phyloP scores from a whole-genome alignment of 106 monocot genomes.

The Dioscorea zingiberensis region DNA sequence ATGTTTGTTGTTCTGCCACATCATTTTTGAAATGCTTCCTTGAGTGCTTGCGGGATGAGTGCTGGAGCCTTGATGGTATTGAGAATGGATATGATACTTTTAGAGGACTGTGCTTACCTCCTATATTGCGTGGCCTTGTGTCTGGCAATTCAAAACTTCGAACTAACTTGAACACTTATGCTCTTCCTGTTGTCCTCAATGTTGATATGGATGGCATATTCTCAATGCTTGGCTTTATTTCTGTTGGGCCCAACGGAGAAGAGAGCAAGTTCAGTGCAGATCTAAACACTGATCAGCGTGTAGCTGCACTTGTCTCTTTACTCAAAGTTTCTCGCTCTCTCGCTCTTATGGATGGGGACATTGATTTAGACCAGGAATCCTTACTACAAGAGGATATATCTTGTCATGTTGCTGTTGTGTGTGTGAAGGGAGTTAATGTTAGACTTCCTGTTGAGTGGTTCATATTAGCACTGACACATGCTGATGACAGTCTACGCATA shows the following conservation, averaged over 20 bases:
- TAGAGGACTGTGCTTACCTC: conserved; percentile 60
- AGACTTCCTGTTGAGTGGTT: conserved; percentile 74
- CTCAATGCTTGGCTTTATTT: conserved; percentile 77
- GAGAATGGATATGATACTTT: conserved; percentile 75
- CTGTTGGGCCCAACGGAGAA: conserved; percentile 44
- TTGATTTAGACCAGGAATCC: conserved; percentile 46
- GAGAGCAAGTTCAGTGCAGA: conserved; percentile 22
- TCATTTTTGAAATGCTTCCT: conserved; percentile 93
- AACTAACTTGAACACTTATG: conserved; percentile 90
- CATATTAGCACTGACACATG: conserved; percentile 65
- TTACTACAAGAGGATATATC: conserved; percentile 8
- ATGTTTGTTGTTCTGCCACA: conserved; percentile 83
- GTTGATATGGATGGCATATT: conserved; percentile 91
- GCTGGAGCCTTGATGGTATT: conserved; percentile 77
- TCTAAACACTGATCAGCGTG: conserved; percentile 58
- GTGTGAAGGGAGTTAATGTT: conserved; percentile 61
- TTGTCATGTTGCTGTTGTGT: conserved; percentile 41
- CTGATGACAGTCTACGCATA: conserved; percentile 75
- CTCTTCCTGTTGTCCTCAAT: conserved; percentile 70
- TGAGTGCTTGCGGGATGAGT: conserved; percentile 83
- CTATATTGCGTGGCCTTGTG: conserved; percentile 67
- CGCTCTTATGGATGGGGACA: conserved; percentile 85
- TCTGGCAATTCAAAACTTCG: conserved; percentile 82
- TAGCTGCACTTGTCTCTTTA: conserved; percentile 84
- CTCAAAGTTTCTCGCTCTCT: conserved; percentile 85